Evolutionary conservation across 2,329 filamentous ascomycete species (phyloP).

Genomic region (Colletotrichum abscissum): DNA sequence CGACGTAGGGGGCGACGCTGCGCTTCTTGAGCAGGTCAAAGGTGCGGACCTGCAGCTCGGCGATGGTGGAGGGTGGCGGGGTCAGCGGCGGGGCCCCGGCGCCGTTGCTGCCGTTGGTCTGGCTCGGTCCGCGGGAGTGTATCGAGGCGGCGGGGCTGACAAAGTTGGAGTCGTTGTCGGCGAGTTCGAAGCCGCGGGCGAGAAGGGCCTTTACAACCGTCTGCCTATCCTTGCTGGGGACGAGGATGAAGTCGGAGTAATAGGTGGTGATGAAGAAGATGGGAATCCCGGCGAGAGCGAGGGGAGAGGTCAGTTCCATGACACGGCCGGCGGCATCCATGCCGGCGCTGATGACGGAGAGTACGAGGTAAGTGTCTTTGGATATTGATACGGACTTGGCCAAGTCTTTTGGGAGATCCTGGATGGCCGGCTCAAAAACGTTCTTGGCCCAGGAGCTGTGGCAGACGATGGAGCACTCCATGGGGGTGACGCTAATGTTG

Average conservation of each 20-base stretch:
- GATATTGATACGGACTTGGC: conserved; percentile 76
- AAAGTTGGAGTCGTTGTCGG: conserved; percentile 76
- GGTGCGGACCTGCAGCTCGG: conserved; percentile 84
- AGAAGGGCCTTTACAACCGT: conserved; percentile 83
- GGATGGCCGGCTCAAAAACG: conserved; percentile 78
- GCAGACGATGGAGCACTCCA: conserved; percentile 94
- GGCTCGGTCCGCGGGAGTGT: conserved; percentile 43
- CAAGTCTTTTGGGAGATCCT: conserved; percentile 66
- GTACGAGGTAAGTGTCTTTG: conserved; percentile 84
- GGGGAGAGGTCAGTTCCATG: conserved; percentile 88
- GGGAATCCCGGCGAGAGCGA: conserved; percentile 91
- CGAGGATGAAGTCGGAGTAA: conserved; percentile 96
- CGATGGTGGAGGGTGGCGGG: conserved; percentile 80
- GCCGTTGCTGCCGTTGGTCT: conserved; percentile 52
- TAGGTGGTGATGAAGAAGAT: conserved; percentile 99
- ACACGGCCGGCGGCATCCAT: conserved; percentile 93
- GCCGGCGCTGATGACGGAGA: conserved; percentile 90
- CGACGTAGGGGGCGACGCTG: conserved; percentile 78
- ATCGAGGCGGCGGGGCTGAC: conserved; percentile 63
- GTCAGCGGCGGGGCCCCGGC: conserved; percentile 65
- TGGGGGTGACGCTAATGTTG: conserved; percentile 91
- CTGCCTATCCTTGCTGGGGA: conserved; percentile 78
- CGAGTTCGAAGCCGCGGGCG: conserved; percentile 85
- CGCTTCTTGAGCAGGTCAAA: conserved; percentile 86
- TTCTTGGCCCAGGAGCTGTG: conserved; percentile 78